These are phyloP conservation scores for Backusella tarrabulga DNA, from an alignment of 192 early-diverging fungal species.

Conservation along the genomic window DNA sequence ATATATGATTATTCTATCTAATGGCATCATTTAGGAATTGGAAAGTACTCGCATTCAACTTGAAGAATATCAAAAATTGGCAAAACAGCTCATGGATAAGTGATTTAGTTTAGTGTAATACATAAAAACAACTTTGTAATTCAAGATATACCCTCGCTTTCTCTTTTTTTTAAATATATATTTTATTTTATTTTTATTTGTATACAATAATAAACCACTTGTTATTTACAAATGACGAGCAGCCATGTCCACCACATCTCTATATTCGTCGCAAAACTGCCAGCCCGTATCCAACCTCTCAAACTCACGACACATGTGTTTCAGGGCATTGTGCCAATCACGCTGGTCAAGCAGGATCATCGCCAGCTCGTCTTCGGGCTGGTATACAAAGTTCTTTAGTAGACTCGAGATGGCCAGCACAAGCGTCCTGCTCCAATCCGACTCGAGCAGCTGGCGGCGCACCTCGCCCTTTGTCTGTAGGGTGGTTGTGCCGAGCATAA, in stretches of 20 bases:
- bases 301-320: neutral
- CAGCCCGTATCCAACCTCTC: neutral
- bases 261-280: conserved; percentile 10
- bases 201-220: too few species aligned
- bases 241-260: neutral
- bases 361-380: neutral
- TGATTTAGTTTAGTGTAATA: too few species aligned
- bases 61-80: neutral
- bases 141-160: neutral
- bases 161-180: neutral
- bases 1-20: too few species aligned
- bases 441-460: neutral
- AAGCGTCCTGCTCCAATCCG: neutral
- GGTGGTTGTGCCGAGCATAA: neutral
- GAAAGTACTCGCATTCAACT: neutral
- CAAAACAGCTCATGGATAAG: neutral
- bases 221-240: neutral
- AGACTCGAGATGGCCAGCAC: neutral
- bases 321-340: neutral
- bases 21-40: neutral
- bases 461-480: neutral
- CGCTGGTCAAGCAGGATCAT: neutral
- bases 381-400: neutral
- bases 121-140: neutral
- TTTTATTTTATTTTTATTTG: neutral